phyloP scores from a whole-genome alignment of 2,329 filamentous ascomycete genomes.

The Amauroascus niger region DNA sequence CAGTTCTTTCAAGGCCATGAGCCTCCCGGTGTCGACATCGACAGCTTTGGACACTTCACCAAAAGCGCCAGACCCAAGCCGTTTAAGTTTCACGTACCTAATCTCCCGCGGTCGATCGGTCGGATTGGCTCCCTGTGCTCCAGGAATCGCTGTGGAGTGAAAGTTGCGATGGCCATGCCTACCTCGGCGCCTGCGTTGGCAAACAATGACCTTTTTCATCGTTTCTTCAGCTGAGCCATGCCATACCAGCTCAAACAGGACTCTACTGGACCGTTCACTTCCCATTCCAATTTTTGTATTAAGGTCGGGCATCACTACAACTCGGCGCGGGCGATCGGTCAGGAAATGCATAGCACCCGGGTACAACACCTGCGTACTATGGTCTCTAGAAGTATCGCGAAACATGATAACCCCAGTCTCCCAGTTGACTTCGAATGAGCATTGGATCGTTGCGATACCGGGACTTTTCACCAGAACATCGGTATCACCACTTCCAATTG shows the following conservation, averaged over 20 bases:
- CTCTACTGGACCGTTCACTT: neutral
- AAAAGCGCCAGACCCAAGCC: conserved; percentile 12
- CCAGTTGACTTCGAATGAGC: conserved; percentile 19
- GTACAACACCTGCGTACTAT: conserved; percentile 1
- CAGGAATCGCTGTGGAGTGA: too few relatives aligned
- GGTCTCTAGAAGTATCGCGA: conserved; percentile 4
- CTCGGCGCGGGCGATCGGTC: neutral
- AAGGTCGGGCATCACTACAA: neutral
- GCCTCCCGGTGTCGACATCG: conserved; percentile 13
- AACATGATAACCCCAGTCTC: conserved; percentile 3
- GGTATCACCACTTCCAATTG: conserved; percentile 13
- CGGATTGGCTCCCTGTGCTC: too few relatives aligned
- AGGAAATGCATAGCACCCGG: neutral
- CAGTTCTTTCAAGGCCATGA: conserved; percentile 16
- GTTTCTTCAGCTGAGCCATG: neutral
- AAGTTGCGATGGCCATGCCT: too few relatives aligned
- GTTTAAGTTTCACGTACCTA: neutral
- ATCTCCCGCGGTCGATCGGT: too few relatives aligned
- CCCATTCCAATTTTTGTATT: conserved; percentile 2
- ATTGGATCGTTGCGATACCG: conserved; percentile 18
- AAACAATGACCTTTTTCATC: neutral
- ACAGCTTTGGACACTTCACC: conserved; percentile 16
- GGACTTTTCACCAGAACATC: conserved; percentile 16
- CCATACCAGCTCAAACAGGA: neutral
- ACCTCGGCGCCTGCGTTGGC: neutral